Evolutionary conservation across 371 early-diverging fungal species (phyloP).

Genomic region (Mucor piriformis): DNA sequence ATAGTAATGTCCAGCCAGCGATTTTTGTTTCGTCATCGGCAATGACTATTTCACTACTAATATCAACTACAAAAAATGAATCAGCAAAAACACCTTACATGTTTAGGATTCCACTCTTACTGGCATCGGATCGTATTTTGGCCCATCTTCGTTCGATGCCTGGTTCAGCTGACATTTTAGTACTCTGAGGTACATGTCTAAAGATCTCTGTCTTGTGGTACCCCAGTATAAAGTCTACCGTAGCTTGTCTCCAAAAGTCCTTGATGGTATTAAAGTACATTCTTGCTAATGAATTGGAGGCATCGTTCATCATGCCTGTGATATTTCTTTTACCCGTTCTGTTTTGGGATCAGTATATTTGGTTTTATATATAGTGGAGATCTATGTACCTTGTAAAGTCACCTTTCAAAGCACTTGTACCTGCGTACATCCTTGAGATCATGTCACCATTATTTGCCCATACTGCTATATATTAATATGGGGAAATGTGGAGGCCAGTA

Average conservation of each 20-base stretch:
- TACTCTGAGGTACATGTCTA: constrained; percentile 46
- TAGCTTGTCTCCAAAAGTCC: constrained; percentile 65
- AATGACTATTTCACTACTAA: constrained; percentile 64
- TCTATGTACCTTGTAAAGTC: constrained; percentile 61
- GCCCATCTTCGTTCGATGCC: constrained; percentile 55
- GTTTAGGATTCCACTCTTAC: too few relatives aligned
- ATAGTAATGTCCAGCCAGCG: constrained; percentile 66
- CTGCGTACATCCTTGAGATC: constrained; percentile 67
- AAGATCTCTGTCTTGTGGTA: constrained; percentile 55
- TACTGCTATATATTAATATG: constrained; percentile 18
- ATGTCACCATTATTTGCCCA: constrained; percentile 76
- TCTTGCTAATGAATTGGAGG: constrained; percentile 69
- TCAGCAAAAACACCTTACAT: too few relatives aligned
- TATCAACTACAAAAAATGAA: constrained; percentile 48
- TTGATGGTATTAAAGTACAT: constrained; percentile 74
- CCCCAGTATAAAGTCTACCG: constrained; percentile 52
- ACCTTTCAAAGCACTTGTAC: constrained; percentile 74
- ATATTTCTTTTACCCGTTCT: constrained; percentile 70
- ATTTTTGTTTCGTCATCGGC: constrained; percentile 58
- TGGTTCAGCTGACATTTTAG: constrained; percentile 56
- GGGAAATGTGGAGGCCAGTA: too few relatives aligned
- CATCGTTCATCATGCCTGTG: constrained; percentile 76
- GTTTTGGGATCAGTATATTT: not conserved
- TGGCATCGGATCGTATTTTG: constrained; percentile 53
- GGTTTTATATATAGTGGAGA: not conserved